Percentiles rank a stretch among this genome's conserved stretches.
phyloP scores from a whole-genome alignment of 352 stramenopile genomes.

The Phytophthora litchii region DNA sequence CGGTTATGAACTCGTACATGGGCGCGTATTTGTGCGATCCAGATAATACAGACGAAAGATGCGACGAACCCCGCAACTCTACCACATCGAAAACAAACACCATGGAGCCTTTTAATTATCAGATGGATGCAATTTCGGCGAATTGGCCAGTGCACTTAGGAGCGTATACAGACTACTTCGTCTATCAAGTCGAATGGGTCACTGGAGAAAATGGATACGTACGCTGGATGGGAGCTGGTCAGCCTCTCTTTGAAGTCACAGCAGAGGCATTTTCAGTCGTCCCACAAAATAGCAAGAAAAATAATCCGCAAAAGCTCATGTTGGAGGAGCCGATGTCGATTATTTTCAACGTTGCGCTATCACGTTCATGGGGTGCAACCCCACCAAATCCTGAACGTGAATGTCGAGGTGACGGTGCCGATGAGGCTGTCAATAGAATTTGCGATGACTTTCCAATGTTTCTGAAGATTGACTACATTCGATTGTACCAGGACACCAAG shows the following conservation, averaged over 20 bases:
- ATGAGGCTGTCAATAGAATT: constrained; percentile 39
- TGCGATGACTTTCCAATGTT: constrained; percentile 55
- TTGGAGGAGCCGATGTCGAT: constrained; percentile 58
- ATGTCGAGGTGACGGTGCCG: constrained; percentile 32
- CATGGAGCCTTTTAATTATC: constrained; percentile 73
- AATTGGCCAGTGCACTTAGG: constrained; percentile 74
- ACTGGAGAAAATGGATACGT: constrained; percentile 66
- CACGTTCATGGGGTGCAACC: constrained; percentile 37
- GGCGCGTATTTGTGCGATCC: constrained; percentile 63
- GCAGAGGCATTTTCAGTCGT: constrained; percentile 48
- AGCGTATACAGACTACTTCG: constrained; percentile 60
- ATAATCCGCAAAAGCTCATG: constrained; percentile 59
- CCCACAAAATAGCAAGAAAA: constrained; percentile 43
- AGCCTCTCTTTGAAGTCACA: constrained; percentile 67
- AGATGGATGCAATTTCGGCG: constrained; percentile 82
- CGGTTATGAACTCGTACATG: constrained; percentile 67
- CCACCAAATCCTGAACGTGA: constrained; percentile 42
- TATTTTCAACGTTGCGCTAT: constrained; percentile 64
- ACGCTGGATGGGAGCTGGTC: constrained; percentile 60
- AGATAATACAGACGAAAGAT: constrained; percentile 48
- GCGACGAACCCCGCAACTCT: constrained; percentile 37
- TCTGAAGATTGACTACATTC: constrained; percentile 87
- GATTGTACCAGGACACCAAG: constrained; percentile 72
- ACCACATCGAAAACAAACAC: constrained; percentile 40
- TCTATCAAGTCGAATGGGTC: constrained; percentile 81